Conservation (phyloP, 2,329 filamentous ascomycete genomes). For the Ceratocystiopsis minuta region DNA sequence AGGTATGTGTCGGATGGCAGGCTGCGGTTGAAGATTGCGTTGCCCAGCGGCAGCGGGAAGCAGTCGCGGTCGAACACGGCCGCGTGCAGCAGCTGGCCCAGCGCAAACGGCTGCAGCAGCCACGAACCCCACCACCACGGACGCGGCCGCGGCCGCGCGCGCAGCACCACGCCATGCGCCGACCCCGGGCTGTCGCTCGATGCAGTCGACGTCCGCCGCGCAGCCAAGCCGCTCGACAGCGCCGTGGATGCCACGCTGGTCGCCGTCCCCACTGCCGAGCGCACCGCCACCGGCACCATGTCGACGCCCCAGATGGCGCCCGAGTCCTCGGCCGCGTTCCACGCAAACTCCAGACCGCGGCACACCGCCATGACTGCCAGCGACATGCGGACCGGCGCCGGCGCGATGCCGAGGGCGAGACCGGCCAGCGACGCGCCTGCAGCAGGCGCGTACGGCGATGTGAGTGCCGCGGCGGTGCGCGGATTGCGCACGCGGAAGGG, state of each 20-base stretch:
- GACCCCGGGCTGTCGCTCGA: conserved; percentile 1
- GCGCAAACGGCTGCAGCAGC: conserved; percentile 60
- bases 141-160: conserved; percentile 29
- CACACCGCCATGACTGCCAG: conserved; percentile 69
- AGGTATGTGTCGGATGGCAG: conserved; percentile 54
- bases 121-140: conserved; percentile 79
- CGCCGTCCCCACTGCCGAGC: conserved; percentile 17
- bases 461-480: conserved; percentile 52
- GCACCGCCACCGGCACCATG: conserved; percentile 18
- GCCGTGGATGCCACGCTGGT: conserved; percentile 10
- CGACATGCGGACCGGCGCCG: conserved; percentile 49
- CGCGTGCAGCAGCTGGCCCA: conserved; percentile 59
- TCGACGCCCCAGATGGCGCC: conserved; percentile 46
- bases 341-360: conserved; percentile 67
- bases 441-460: conserved; percentile 68
- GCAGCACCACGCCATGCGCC: conserved; percentile 1
- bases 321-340: conserved; percentile 64
- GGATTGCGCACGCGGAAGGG: conserved; percentile 76
- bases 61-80: conserved; percentile 62
- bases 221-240: neutral
- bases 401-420: conserved; percentile 59
- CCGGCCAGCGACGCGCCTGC: conserved; percentile 82
- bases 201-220: neutral
- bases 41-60: conserved; percentile 35
- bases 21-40: conserved; percentile 42